Evolutionary conservation across 768 basidiomycete genomes (phyloP), one percentile per base, ranked within the genome.

Genomic region (Termitomyces sp.): DNA sequence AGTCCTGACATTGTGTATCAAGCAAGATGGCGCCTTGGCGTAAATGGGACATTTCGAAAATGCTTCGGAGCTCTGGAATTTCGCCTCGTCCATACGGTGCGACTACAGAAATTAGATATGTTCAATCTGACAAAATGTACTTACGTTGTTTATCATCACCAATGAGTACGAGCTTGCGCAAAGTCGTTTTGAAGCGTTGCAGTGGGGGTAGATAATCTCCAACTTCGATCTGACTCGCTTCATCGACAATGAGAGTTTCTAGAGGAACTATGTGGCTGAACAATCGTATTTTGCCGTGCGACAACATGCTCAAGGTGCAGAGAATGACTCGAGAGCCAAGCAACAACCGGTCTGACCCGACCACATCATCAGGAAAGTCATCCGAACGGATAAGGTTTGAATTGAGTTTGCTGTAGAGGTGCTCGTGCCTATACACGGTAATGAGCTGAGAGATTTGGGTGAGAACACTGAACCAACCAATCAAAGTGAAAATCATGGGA

Each of bases 301-400:
- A 80, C 1, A 91, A 74, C 84, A 88, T 90, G 63, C 78, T 77
- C 0, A 89, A 69, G 5, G 89, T 91, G 66, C 86, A 88, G 0
- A 91, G 76, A 12, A 91, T 75, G 23, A 89, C 82, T 55, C 79
- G 74, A 5, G 77, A 76, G 8, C 70, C 77, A 32, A 61, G 50
- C n/a, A 81, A 58, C 8, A 64, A 74, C 59, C 60, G 62, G 55
- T 61, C 55, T 6, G 69, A 63, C 1, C 57, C 69, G 1, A 72
- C 57, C 8, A 57, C 1, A 51, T 70, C 62, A 5, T 68, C 50
- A 8, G 51, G 35, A 28, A 77, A 69, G 5, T 63, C 48, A 58
- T 74, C 73, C 32, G 82, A 80, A 1, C 76, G 71, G 41, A 91
- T 82, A 6, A 82, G 68, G 50, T 86, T 81, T 9, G 64, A 26